Conservation (phyloP, 805 yeast genomes). For the Ogataea polymorpha region DNA sequence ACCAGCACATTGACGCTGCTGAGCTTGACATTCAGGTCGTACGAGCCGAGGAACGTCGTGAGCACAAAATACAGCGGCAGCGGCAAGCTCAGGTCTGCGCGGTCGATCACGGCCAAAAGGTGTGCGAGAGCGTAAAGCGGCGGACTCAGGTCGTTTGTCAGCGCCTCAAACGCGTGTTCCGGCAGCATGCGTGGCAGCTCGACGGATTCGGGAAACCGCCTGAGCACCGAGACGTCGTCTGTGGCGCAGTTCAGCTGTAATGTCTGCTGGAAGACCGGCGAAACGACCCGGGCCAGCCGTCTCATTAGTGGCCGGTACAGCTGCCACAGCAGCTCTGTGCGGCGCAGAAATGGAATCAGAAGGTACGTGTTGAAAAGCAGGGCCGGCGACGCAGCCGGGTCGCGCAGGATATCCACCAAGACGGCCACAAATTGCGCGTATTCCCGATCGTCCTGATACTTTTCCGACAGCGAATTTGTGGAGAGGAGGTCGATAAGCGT, state of each 20-base stretch:
- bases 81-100: conserved; percentile 17
- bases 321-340: conserved; percentile 7
- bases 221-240: conserved; percentile 15
- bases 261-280: conserved; percentile 23
- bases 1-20: conserved; percentile 30
- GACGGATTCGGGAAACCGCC: conserved; percentile 11
- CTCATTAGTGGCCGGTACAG: conserved; percentile 24
- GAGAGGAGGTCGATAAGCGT: conserved; percentile 27
- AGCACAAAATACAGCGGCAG: conserved; percentile 28
- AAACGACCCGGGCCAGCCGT: conserved; percentile 17
- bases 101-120: conserved; percentile 13
- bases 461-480: conserved; percentile 17
- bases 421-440: conserved; percentile 18
- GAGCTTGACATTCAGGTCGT: conserved; percentile 23
- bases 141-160: conserved; percentile 24
- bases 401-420: conserved; percentile 14
- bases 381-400: conserved; percentile 5
- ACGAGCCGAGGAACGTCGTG: conserved; percentile 24
- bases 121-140: conserved; percentile 27
- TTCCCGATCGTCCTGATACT: not conserved
- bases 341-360: conserved; percentile 26
- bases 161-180: conserved; percentile 12
- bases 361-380: conserved; percentile 23
- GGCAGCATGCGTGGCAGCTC: conserved; percentile 24
- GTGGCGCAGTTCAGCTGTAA: conserved; percentile 18